A percentile compares a stretch with the other conserved stretches of the same genome.
Evolutionary conservation across 805 yeast species (phyloP).

Genomic region (Candida boleticola): DNA sequence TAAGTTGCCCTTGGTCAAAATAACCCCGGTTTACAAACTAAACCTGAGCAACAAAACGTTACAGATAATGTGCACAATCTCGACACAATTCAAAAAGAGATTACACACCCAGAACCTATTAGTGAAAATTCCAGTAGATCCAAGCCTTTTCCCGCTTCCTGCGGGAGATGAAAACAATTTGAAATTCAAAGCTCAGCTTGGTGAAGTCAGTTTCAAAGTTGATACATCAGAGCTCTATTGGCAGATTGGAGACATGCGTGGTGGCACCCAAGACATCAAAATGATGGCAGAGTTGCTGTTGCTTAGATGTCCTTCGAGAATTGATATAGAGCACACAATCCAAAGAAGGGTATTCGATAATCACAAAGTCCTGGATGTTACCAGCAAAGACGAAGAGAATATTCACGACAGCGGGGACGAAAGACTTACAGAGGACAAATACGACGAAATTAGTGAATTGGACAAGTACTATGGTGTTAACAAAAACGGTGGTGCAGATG

Average conservation of each 20-base stretch:
- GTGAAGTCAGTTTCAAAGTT: constrained; percentile 68
- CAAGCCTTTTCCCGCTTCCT: constrained; percentile 27
- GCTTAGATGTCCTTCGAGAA: neutral
- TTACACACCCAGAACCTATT: constrained; percentile 29
- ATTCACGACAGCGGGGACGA: neutral
- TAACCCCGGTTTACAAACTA: constrained; percentile 35
- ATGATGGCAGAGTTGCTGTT: constrained; percentile 56
- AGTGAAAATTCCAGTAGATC: constrained; percentile 34
- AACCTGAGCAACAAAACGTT: constrained; percentile 18
- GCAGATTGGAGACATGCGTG: constrained; percentile 67
- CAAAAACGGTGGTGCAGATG: constrained; percentile 19
- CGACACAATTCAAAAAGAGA: constrained; percentile 34
- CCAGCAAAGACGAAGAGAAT: neutral
- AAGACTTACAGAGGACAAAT: neutral
- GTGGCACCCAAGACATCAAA: constrained; percentile 45
- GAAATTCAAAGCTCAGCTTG: constrained; percentile 68
- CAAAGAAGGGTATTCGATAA: neutral
- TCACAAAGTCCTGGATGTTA: constrained; percentile 1
- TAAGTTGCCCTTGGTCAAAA: constrained; percentile 44
- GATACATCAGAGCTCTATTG: constrained; percentile 70
- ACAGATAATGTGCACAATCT: constrained; percentile 34
- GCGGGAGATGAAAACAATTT: constrained; percentile 33
- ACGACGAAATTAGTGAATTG: constrained; percentile 21
- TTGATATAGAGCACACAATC: neutral
- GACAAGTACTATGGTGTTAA: constrained; percentile 34